Base-by-base conservation (phyloP, 345 rosid genomes). In the Citrus maxima region DNA sequence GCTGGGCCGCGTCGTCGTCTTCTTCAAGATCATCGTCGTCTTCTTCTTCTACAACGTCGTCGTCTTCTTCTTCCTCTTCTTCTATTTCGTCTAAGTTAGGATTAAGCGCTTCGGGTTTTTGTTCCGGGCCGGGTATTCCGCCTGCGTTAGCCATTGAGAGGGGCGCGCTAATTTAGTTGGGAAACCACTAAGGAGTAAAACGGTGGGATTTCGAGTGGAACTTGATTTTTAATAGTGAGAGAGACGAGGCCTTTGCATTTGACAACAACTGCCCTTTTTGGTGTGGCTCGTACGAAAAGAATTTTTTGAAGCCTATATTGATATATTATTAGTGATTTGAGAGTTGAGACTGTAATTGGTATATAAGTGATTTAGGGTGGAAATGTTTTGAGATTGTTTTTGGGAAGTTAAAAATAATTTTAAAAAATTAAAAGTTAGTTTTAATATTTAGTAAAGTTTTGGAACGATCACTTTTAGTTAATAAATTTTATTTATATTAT, bases 71-170 rank as follows among this genome's bases (percentile, higher is more conserved):
- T 62, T 55, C 72, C 34, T 54, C 54, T 62, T 55, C 75, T 18
- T 1, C 27, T 25, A 77, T 79, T 3, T 59, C 77, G 40, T 72
- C 76, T n/a, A 66, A n/a, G 40, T 70, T 59, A 28, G 77, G 32
- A 22, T 46, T 35, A 19, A 78, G 40, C 3, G 60, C 58, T 46
- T 35, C 61, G 74, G 61, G 38, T 19, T 70, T 51, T 28, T 25
- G 59, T 18, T 28, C 56, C 78, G 60, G 70, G 83, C 81, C 83
- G 82, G 82, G 87, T 80, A 75, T 80, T 38, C 55, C 82, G 61
- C 70, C 79, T 73, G 84, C 81, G 72, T 80, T 77, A 78, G 77
- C 80, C 88, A 86, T 86, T 75, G 72, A 76, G 34, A 78, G 38
- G 38, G 63, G 35, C 56, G 72, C 49, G 49, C 49, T 42, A 46